phyloP scores from a whole-genome alignment of 345 rosid species.

The Eucalyptus decipiens region DNA sequence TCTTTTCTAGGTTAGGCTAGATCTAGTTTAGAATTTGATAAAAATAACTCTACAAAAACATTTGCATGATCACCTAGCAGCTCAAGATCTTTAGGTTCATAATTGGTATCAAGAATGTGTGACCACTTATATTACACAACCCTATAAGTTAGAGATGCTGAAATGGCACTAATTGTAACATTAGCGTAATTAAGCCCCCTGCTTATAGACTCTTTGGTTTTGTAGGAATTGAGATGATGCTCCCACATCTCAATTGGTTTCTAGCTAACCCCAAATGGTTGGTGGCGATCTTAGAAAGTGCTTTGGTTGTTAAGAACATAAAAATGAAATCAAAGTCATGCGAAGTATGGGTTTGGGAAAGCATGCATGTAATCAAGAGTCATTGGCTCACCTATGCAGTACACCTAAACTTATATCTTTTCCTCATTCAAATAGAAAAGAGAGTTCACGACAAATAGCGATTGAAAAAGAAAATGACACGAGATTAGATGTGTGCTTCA shows the following conservation, averaged over 20 bases:
- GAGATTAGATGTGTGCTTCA: not conserved
- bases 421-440: no score
- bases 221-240: not conserved
- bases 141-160: not conserved
- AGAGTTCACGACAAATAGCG: no score
- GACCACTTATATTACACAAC: not conserved
- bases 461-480: no score
- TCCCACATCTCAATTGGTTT: not conserved
- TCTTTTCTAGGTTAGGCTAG: not conserved
- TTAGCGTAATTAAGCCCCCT: not conserved
- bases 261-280: not conserved
- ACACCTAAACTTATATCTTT: no score
- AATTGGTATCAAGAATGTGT: not conserved
- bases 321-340: accelerated
- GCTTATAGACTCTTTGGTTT: not conserved
- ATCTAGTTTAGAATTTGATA: not conserved
- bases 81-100: not conserved
- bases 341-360: not conserved
- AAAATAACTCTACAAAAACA: not conserved
- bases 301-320: not conserved
- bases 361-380: not conserved
- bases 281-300: accelerated
- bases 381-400: no score
- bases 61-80: not conserved
- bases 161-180: no score